Percentiles rank a stretch among this genome's conserved stretches.
Conservation (phyloP, 2,329 filamentous ascomycete genomes). For the Rhexocercosporidium sp. region DNA sequence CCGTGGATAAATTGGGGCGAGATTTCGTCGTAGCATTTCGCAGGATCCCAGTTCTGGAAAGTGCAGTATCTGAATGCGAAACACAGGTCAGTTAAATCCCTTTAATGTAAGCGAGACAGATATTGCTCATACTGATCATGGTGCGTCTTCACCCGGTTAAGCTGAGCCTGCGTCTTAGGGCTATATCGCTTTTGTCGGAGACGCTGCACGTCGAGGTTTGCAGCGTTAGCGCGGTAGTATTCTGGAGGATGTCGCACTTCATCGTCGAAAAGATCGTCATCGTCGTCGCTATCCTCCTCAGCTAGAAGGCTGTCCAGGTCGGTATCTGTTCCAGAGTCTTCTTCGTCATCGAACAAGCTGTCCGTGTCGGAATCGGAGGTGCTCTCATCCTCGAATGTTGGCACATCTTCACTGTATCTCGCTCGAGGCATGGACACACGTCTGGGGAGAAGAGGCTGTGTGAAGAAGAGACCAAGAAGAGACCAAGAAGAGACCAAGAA, state of each 20-base stretch:
- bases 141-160: neutral
- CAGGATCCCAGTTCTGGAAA: neutral
- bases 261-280: conserved; percentile 3
- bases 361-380: conserved; percentile 1
- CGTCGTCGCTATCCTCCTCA: neutral
- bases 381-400: neutral
- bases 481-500: conserved; percentile 8
- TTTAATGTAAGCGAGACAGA: neutral
- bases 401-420: conserved; percentile 3
- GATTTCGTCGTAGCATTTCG: conserved; percentile 1
- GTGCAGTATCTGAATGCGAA: neutral
- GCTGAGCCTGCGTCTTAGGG: conserved; percentile 1
- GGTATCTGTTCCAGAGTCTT: neutral
- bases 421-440: conserved; percentile 2
- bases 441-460: neutral
- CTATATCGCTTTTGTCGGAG: neutral
- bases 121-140: conserved; percentile 2
- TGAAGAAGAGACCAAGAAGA: conserved; percentile 7
- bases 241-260: neutral
- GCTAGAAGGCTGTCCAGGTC: neutral
- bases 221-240: neutral
- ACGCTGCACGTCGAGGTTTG: neutral
- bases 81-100: neutral
- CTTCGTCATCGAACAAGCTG: conserved; percentile 3
- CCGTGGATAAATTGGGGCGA: neutral